Evolutionary conservation across 495 filamentous ascomycete genomes (phyloP), one percentile per base, ranked within the genome.

Genomic region (Achaetomiella virescens): DNA sequence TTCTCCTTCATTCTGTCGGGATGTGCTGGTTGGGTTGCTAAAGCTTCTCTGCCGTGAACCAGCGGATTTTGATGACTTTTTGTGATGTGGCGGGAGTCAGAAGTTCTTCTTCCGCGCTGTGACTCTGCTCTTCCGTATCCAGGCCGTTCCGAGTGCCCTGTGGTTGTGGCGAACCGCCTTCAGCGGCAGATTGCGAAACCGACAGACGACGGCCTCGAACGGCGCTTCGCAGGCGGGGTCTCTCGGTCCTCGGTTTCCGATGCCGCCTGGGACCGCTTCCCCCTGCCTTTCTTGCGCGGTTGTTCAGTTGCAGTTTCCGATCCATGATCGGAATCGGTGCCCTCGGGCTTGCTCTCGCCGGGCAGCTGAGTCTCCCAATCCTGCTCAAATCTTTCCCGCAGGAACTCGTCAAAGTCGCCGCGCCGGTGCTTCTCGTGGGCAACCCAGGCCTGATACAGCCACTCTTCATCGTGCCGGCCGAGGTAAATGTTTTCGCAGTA

Each of bases 331-430:
- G 41, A 45, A 21, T 53, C 37, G 42, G 17, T 5, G 21, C 29
- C 24, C 37, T 21, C 37, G n/a, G 49, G 11, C 5, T 42, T 21
- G 17, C 4, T 24, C 35, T 54, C 58, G 15, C 48, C 50, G 9
- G 69, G 70, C 38, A 76, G 78, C 49, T 85, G 81, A 52, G 87
- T 78, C 0, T 80, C 84, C 88, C 88, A 95, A 53, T 82, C 85
- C 33, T 79, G 68, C 69, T 90, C 82, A 35, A 83, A 87, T 37
- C 86, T 76, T 4, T 73, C 59, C 46, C 83, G 80, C 63, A 89
- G 84, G 66, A 81, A 88, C 7, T 78, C 70, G 57, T 92, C 83
- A 60, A 86, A 92, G 18, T 79, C 72, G n/a, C 90, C 89, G 2
- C 74, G 66, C n/a, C 72, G 70, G 43, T 89, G 80, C 60, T 82